These are phyloP conservation scores for Mycena polygramma DNA, from an alignment of 768 basidiomycete genomes.

Conservation along the genomic window DNA sequence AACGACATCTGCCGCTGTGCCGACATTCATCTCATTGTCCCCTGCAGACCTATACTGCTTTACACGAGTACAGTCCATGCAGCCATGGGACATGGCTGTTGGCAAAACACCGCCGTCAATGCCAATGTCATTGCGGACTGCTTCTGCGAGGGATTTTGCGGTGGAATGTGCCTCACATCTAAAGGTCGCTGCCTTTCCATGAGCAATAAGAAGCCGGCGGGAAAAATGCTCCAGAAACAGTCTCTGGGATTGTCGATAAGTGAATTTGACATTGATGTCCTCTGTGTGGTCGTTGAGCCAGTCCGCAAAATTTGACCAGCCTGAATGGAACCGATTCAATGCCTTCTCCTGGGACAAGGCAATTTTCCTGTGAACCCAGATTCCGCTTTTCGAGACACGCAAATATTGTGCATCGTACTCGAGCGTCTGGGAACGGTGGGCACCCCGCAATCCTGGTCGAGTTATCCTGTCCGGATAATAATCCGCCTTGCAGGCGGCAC, in stretches of 20 bases:
- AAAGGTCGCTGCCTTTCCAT: neutral
- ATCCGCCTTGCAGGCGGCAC: neutral
- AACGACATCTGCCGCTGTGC: neutral
- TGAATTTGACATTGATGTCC: neutral
- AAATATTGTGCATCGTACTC: neutral
- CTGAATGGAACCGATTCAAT: slow-evolving; percentile 1
- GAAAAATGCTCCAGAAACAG: neutral
- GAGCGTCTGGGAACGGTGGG: neutral
- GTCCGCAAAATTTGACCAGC: slow-evolving; percentile 12
- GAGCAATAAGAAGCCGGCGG: neutral
- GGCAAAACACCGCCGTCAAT: no score
- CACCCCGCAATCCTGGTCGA: neutral
- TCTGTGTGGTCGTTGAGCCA: neutral
- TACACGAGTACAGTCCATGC: neutral
- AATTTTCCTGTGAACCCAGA: slow-evolving; percentile 1
- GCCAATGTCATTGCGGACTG: neutral
- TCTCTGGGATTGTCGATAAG: neutral
- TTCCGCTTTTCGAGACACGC: slow-evolving; percentile 1
- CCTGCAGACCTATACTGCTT: neutral
- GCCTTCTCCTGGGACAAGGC: neutral
- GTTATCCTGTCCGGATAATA: slow-evolving; percentile 1
- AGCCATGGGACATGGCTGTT: neutral
- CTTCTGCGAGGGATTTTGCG: neutral
- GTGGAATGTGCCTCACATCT: neutral
- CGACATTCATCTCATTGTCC: no score